A percentile compares a stretch with the other conserved stretches of the same genome.
Evolutionary conservation across 805 yeast genomes (phyloP).

Genomic region (Suhomyces vadensis): DNA sequence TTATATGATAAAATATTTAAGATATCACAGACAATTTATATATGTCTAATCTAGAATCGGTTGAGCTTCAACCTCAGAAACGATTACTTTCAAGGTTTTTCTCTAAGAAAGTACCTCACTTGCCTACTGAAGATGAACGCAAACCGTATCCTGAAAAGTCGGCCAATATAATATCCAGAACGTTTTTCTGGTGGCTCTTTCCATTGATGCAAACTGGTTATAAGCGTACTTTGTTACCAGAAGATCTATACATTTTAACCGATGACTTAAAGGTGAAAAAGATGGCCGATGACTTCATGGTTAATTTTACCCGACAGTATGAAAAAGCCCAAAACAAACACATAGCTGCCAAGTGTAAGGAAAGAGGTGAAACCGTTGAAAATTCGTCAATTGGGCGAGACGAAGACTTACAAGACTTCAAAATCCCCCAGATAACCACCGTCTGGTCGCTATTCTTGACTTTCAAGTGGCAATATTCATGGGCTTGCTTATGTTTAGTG

Average conservation of each 20-base stretch:
- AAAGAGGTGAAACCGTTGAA: slow-evolving; percentile 23
- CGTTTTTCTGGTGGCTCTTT: slow-evolving; percentile 66
- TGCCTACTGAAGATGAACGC: slow-evolving; percentile 55
- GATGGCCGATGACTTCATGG: slow-evolving; percentile 30
- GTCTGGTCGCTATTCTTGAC: slow-evolving; percentile 26
- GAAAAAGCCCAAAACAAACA: slow-evolving; percentile 18
- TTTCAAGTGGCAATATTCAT: slow-evolving; percentile 30
- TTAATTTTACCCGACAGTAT: slow-evolving; percentile 13
- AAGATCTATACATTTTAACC: slow-evolving; percentile 51
- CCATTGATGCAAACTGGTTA: slow-evolving; percentile 69
- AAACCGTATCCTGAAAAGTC: slow-evolving; percentile 42
- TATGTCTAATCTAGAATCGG: background rate
- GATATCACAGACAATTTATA: background rate
- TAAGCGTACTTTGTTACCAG: slow-evolving; percentile 65
- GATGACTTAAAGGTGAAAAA: slow-evolving; percentile 36
- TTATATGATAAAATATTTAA: background rate
- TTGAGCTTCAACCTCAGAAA: slow-evolving; percentile 24
- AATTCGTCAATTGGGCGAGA: slow-evolving; percentile 20
- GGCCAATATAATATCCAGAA: slow-evolving; percentile 40
- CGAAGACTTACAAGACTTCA: slow-evolving; percentile 34
- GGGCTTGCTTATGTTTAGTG: slow-evolving; percentile 22
- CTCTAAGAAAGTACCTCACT: slow-evolving; percentile 44
- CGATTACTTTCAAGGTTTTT: slow-evolving; percentile 36
- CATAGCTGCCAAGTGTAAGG: slow-evolving; percentile 26
- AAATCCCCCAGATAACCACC: slow-evolving; percentile 22